Conservation (phyloP, 1,284 basidiomycete species). For the Ceratobasidium sp. region DNA sequence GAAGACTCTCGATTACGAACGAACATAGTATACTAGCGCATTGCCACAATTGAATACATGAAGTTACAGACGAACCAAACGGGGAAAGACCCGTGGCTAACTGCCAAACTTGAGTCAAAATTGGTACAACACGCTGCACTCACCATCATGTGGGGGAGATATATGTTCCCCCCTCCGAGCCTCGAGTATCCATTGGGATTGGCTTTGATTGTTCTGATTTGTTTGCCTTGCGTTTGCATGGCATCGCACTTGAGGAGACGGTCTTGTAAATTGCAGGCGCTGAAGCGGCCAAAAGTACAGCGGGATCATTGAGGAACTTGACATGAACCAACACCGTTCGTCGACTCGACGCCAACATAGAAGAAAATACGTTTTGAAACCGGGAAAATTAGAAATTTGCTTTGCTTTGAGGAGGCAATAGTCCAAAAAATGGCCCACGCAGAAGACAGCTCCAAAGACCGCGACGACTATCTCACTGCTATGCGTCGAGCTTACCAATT, state of each 20-base stretch:
- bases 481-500: constrained; percentile 16
- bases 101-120: too few relatives aligned
- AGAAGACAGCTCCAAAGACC: not conserved
- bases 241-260: constrained; percentile 32
- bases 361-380: constrained; percentile 39
- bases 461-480: not conserved
- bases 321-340: constrained; percentile 40
- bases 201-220: constrained; percentile 5
- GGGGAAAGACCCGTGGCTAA: too few relatives aligned
- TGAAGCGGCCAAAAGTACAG: constrained; percentile 32
- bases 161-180: too few relatives aligned
- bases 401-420: constrained; percentile 39
- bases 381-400: constrained; percentile 20
- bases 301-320: constrained; percentile 40
- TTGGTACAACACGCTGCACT: too few relatives aligned
- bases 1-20: too few relatives aligned
- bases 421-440: constrained; percentile 30
- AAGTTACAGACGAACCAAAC: too few relatives aligned
- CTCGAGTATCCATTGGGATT: too few relatives aligned
- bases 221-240: constrained; percentile 21
- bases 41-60: too few relatives aligned
- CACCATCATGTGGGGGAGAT: too few relatives aligned
- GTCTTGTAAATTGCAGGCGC: constrained; percentile 41
- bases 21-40: too few relatives aligned
- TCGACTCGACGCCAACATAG: constrained; percentile 38